These are phyloP conservation scores for Cucurbitaria berberidis DNA, from an alignment of 2,329 filamentous ascomycete genomes.

Conservation along the genomic window DNA sequence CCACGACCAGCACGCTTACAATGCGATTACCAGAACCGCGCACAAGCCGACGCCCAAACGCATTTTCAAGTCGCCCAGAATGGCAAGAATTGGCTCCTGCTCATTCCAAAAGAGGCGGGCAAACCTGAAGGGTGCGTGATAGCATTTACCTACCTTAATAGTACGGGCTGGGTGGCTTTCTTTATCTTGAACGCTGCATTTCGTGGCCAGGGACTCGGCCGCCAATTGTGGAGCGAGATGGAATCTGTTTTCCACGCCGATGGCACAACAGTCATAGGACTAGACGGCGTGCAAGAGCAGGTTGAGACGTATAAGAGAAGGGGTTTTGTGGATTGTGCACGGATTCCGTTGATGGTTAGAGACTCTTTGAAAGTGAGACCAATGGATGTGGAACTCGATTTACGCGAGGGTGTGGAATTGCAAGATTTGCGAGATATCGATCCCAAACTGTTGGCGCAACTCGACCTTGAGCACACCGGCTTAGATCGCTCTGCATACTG, in stretches of 20 bases:
- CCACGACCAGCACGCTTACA: not conserved
- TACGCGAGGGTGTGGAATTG: constrained; percentile 15
- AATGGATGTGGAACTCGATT: constrained; percentile 1
- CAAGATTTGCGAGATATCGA: constrained; percentile 32
- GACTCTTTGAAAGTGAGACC: constrained; percentile 18
- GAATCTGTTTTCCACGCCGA: constrained; percentile 27
- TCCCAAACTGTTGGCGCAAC: constrained; percentile 21
- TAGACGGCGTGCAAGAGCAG: constrained; percentile 49
- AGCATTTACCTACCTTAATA: constrained; percentile 42
- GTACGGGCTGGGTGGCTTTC: constrained; percentile 48
- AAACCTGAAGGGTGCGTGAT: constrained; percentile 43
- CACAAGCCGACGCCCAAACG: constrained; percentile 37
- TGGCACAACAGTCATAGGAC: constrained; percentile 33
- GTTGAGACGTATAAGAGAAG: constrained; percentile 44
- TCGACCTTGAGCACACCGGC: constrained; percentile 41
- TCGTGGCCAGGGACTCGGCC: constrained; percentile 43
- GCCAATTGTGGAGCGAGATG: constrained; percentile 37
- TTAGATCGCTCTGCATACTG: constrained; percentile 41
- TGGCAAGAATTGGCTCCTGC: constrained; percentile 38
- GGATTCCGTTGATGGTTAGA: constrained; percentile 38
- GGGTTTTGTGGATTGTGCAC: constrained; percentile 38
- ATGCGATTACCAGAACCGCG: constrained; percentile 36
- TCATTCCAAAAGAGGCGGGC: constrained; percentile 27
- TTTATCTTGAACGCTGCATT: constrained; percentile 42
- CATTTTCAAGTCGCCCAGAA: constrained; percentile 38